Evolutionary conservation across 2,329 filamentous ascomycete species (phyloP).

Genomic region (Claviceps maximensis): DNA sequence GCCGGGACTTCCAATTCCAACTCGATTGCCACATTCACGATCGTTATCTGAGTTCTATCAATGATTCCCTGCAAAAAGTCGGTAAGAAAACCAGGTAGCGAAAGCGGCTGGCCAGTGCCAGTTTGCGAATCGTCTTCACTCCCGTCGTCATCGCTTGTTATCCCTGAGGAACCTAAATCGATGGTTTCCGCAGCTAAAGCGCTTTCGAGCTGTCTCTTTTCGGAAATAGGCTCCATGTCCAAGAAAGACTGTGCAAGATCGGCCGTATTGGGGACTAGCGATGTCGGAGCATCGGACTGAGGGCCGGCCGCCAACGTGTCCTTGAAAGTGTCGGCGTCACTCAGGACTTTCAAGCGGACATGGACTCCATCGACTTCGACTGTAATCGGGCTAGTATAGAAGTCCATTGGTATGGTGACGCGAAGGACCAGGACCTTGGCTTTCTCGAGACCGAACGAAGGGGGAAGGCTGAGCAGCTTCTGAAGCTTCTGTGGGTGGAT

Average conservation of each 20-base stretch:
- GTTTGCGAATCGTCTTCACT: conserved; percentile 46
- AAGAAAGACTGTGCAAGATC: conserved; percentile 69
- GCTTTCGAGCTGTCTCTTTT: conserved; percentile 55
- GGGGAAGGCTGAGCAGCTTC: conserved; percentile 58
- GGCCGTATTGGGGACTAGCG: conserved; percentile 50
- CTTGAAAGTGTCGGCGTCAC: conserved; percentile 13
- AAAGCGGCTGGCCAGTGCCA: conserved; percentile 59
- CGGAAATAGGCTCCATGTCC: conserved; percentile 52
- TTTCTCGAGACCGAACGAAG: conserved; percentile 55
- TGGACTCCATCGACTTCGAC: conserved; percentile 74
- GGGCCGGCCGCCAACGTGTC: conserved; percentile 29
- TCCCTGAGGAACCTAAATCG: conserved; percentile 46
- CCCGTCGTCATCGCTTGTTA: conserved; percentile 43
- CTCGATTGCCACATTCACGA: conserved; percentile 52
- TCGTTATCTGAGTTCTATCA: conserved; percentile 54
- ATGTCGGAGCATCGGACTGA: conserved; percentile 13
- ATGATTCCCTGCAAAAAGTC: conserved; percentile 61
- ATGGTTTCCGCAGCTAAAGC: conserved; percentile 51
- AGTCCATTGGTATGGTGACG: conserved; percentile 75
- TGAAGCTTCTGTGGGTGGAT: conserved; percentile 56
- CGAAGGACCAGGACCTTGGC: conserved; percentile 66
- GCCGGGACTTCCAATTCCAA: conserved; percentile 47
- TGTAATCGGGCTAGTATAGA: conserved; percentile 71
- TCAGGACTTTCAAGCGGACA: conserved; percentile 46
- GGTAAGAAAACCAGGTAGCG: conserved; percentile 56